Percentiles rank a stretch among this genome's conserved stretches.
These are phyloP conservation scores for Hypoxylon sp. DNA, from an alignment of 2,329 filamentous ascomycete genomes.

Conservation along the genomic window DNA sequence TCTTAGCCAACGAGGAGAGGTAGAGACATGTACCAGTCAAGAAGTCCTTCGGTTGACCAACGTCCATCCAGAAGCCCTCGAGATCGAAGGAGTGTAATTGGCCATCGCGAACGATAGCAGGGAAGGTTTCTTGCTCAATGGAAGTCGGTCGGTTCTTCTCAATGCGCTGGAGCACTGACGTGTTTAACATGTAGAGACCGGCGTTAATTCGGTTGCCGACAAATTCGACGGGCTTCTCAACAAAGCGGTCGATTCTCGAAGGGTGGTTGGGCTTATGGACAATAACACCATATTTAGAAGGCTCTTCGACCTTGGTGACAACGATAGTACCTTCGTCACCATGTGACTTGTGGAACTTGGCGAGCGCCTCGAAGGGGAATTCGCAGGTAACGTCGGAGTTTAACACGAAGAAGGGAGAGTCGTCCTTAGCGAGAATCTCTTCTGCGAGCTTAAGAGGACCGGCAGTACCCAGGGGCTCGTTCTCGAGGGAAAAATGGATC, in stretches of 20 bases:
- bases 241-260: slow-evolving; percentile 96
- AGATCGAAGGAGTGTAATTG: slow-evolving; percentile 96
- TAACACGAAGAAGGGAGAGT: slow-evolving; percentile 96
- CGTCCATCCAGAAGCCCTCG: slow-evolving; percentile 99
- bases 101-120: slow-evolving; percentile 89
- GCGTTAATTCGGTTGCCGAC: slow-evolving; percentile 99
- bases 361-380: slow-evolving; percentile 92
- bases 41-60: slow-evolving; percentile 99
- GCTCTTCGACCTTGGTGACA: slow-evolving; percentile 98
- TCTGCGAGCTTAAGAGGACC: slow-evolving; percentile 96
- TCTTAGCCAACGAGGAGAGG: slow-evolving; percentile 92
- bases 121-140: slow-evolving; percentile 99
- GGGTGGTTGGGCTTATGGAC: slow-evolving; percentile 95
- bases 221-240: slow-evolving; percentile 99
- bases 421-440: slow-evolving; percentile 91
- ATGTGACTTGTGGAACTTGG: slow-evolving; percentile 91
- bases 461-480: slow-evolving; percentile 93
- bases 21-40: slow-evolving; percentile 96
- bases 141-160: slow-evolving; percentile 92
- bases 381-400: slow-evolving; percentile 99
- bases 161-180: slow-evolving; percentile 89
- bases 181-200: slow-evolving; percentile 98
- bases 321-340: slow-evolving; percentile 97
- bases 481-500: slow-evolving; percentile 97
- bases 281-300: slow-evolving; percentile 98